phyloP scores from a whole-genome alignment of 2,329 filamentous ascomycete species.

The Ustilaginoidea virens region DNA sequence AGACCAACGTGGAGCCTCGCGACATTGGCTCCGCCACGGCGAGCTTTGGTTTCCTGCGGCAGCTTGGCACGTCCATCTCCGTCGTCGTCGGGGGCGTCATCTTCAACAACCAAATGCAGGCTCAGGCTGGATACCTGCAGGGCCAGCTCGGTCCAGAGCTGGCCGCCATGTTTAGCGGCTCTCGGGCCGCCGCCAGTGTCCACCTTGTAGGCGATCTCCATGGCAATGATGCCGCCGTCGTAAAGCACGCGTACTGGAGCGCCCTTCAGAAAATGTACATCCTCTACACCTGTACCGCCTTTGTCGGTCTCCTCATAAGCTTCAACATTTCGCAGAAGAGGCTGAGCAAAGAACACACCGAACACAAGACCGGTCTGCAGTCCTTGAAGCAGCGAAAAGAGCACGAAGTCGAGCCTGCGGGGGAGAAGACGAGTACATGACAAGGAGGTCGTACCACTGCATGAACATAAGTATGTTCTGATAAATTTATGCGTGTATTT shows the following conservation, averaged over 20 bases:
- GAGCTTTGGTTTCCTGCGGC: slow-evolving; percentile 52
- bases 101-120: slow-evolving; percentile 60
- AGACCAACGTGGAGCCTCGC: slow-evolving; percentile 42
- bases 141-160: slow-evolving; percentile 32
- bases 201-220: slow-evolving; percentile 37
- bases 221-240: slow-evolving; percentile 24
- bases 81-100: slow-evolving; percentile 64
- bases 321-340: slow-evolving; percentile 31
- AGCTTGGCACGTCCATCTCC: slow-evolving; percentile 50
- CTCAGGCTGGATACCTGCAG: slow-evolving; percentile 31
- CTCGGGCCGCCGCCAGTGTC: slow-evolving; percentile 44
- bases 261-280: slow-evolving; percentile 41
- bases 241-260: slow-evolving; percentile 30
- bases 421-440: no score
- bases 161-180: slow-evolving; percentile 38
- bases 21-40: slow-evolving; percentile 57
- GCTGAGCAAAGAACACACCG: slow-evolving; percentile 38
- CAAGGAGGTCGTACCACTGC: no score
- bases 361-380: slow-evolving; percentile 42
- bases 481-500: no score
- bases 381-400: slow-evolving; percentile 19
- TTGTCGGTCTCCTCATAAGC: slow-evolving; percentile 29
- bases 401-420: slow-evolving; percentile 5
- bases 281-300: slow-evolving; percentile 35
- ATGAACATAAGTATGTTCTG: no score